These are phyloP conservation scores for Singerocomus rubriflavus DNA, from an alignment of 1,284 basidiomycete species.

Conservation along the genomic window DNA sequence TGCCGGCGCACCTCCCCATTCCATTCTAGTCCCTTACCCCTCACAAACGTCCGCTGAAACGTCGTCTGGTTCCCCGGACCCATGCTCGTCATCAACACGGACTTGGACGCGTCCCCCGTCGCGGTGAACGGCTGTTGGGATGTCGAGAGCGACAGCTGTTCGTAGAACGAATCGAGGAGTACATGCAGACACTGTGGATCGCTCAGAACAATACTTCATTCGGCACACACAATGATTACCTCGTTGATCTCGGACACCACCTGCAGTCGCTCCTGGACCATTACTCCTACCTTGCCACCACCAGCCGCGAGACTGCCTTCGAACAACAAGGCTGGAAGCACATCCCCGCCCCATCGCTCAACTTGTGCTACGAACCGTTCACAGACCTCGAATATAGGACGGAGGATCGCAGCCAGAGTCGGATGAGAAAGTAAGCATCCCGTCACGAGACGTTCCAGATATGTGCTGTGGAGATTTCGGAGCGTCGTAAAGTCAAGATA, in stretches of 20 bases:
- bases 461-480: constrained; percentile 75
- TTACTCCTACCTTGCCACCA: constrained; percentile 54
- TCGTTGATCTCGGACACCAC: constrained; percentile 73
- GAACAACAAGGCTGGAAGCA: constrained; percentile 77
- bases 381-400: constrained; percentile 76
- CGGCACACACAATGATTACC: constrained; percentile 39
- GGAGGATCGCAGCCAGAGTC: constrained; percentile 59
- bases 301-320: constrained; percentile 66
- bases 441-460: constrained; percentile 76
- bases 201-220: constrained; percentile 1
- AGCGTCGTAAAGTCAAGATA: constrained; percentile 83
- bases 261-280: constrained; percentile 67
- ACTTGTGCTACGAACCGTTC: constrained; percentile 81
- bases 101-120: constrained; percentile 63
- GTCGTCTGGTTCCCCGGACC: constrained; percentile 51
- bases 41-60: constrained; percentile 47
- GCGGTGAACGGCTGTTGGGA: constrained; percentile 64
- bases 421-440: constrained; percentile 77
- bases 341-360: constrained; percentile 90
- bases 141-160: constrained; percentile 70
- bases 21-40: constrained; percentile 47
- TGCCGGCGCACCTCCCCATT: constrained; percentile 71
- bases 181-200: constrained; percentile 52
- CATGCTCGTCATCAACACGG: constrained; percentile 55
- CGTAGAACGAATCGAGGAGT: constrained; percentile 70